phyloP scores from a whole-genome alignment of 2,329 filamentous ascomycete species.

The Aspergillus aculeatus region DNA sequence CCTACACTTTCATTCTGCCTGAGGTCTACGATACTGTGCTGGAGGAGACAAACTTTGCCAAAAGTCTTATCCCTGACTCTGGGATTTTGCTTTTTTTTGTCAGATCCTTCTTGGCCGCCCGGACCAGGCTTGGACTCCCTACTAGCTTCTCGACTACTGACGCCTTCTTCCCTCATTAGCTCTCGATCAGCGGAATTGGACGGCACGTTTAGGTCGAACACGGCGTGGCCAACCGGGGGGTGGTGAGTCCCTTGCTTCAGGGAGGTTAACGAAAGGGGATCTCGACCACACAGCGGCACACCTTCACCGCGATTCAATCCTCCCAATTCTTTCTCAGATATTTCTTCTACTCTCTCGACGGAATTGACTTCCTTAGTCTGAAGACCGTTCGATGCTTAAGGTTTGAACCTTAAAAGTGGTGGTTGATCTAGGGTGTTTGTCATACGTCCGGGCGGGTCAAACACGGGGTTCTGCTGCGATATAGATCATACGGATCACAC shows the following conservation, averaged over 20 bases:
- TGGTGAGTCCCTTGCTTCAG: slow-evolving; percentile 15
- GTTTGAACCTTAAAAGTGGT: neutral
- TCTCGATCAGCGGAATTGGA: slow-evolving; percentile 7
- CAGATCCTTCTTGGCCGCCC: neutral
- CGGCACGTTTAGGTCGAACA: slow-evolving; percentile 9
- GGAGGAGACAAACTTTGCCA: neutral
- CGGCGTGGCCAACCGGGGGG: slow-evolving; percentile 5
- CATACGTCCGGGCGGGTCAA: neutral
- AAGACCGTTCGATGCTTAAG: neutral
- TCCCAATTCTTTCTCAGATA: neutral
- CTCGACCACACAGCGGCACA: slow-evolving; percentile 1
- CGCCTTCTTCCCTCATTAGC: slow-evolving; percentile 2
- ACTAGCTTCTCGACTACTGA: slow-evolving; percentile 9
- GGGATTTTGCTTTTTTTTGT: neutral
- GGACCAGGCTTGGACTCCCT: slow-evolving; percentile 4
- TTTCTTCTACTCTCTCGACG: neutral
- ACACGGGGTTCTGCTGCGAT: neutral
- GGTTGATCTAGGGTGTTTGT: neutral
- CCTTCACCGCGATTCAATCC: neutral
- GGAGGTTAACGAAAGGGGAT: slow-evolving; percentile 2
- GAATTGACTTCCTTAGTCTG: neutral
- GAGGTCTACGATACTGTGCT: neutral
- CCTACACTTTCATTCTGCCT: neutral
- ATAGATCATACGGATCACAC: neutral
- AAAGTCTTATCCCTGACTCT: neutral